Evolutionary conservation across 2,329 filamentous ascomycete genomes (phyloP).

Genomic region (Zarea fungicola): DNA sequence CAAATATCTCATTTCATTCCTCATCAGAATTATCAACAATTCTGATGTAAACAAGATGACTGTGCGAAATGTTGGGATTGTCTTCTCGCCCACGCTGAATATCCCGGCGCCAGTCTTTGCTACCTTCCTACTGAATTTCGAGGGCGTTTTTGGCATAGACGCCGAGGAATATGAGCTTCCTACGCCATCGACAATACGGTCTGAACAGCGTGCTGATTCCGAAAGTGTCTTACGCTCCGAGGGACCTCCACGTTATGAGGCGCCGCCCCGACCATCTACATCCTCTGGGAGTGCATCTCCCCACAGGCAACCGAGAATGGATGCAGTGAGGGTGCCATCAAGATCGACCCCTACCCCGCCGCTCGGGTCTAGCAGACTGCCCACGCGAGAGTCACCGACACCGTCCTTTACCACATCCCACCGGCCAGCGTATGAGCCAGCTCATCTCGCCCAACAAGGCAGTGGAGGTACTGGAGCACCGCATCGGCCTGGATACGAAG

Average conservation of each 20-base stretch:
- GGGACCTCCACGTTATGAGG: conserved; percentile 26
- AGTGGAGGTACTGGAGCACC: conserved; percentile 25
- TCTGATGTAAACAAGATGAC: conserved; percentile 95
- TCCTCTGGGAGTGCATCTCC: conserved; percentile 45
- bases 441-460: conserved; percentile 32
- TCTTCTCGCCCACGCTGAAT: conserved; percentile 95
- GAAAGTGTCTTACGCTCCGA: conserved; percentile 27
- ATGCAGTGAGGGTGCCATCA: conserved; percentile 24
- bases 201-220: conserved; percentile 29
- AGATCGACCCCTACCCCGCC: conserved; percentile 48
- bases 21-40: conserved; percentile 90
- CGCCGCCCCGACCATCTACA: conserved; percentile 45
- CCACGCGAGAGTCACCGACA: conserved; percentile 37
- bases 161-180: conserved; percentile 60
- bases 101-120: conserved; percentile 94
- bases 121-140: conserved; percentile 86
- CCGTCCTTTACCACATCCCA: conserved; percentile 30
- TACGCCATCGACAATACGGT: conserved; percentile 33
- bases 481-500: conserved; percentile 42
- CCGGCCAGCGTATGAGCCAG: conserved; percentile 38
- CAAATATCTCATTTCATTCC: conserved; percentile 77
- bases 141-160: conserved; percentile 72
- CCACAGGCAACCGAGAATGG: conserved; percentile 36
- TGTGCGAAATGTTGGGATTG: conserved; percentile 92
- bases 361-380: conserved; percentile 27